Base-by-base conservation (phyloP, 2,329 filamentous ascomycete species). In the Fusarium goolgardi region DNA sequence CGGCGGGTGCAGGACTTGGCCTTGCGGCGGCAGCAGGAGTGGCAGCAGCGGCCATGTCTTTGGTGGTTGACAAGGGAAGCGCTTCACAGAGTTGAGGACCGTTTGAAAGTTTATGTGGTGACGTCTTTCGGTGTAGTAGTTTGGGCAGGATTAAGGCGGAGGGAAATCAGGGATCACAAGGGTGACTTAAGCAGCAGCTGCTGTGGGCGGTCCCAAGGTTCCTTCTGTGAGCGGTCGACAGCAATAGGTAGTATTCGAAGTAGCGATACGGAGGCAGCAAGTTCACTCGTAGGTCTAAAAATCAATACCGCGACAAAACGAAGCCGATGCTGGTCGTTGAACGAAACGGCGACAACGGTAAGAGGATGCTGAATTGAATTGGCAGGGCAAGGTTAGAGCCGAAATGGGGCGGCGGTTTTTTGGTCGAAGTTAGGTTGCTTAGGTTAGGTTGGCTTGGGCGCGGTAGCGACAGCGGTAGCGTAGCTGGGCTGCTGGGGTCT, bases 1-100 rank as follows among this genome's bases (percentile, higher is more conserved):
- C 81, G 29, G 77, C 63, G 60, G 66, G 58, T 53, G 73, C 44
- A 65, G 60, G 58, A 56, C 65, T 70, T 41, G 67, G 54, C 61
- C 71, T 65, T 60, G 66, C 64, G 59, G 59, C 56, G 39, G 59
- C 56, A 52, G 57, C 34, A 43, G 61, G 55, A 51, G 61, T 35
- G 53, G 61, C 60, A 40, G 67, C 59, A 39, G 71, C 70, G 66
- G 73, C 73, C 73, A 73, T 74, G 50, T 51, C 62, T 53, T 58
- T 40, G 51, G 55, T 27, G 37, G 45, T 56, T 39, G 51, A 40
- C 44, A 60, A 65, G 45, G 55, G 55, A 47, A 41, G 56, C 59
- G 52, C 63, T 55, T 70, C 52, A 53, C n/a, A 21, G 12, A 34
- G 35, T 58, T 50, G 53, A 46, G 55, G 46, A 51, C 55, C 41